A percentile compares a stretch with the other conserved stretches of the same genome.
Evolutionary conservation across 2,329 filamentous ascomycete genomes (phyloP).

Genomic region (Trichoderma cornu-damae): DNA sequence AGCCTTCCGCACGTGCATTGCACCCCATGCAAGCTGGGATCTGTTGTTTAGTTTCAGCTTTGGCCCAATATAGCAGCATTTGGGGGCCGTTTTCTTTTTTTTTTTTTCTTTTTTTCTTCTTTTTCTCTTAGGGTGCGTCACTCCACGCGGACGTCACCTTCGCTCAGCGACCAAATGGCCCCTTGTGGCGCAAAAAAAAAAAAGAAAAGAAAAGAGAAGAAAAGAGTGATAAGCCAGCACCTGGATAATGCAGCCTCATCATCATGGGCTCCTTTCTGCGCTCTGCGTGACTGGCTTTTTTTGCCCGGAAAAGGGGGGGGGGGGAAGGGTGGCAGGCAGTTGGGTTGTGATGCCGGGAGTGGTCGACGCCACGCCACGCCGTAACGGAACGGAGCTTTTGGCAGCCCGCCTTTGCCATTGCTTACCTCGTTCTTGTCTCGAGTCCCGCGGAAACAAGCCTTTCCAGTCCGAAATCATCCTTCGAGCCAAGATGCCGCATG

Average conservation of each 20-base stretch:
- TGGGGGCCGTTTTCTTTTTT: neutral
- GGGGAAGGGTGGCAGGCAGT: neutral
- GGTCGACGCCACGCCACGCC: neutral
- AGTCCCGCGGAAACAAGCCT: neutral
- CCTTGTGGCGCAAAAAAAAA: neutral
- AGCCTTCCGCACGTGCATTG: conserved; percentile 8
- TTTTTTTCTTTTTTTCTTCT: neutral
- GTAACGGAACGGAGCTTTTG: neutral
- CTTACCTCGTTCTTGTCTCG: neutral
- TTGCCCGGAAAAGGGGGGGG: neutral
- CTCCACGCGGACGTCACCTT: neutral
- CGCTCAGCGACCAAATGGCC: neutral
- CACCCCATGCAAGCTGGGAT: conserved; percentile 10
- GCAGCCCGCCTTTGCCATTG: neutral
- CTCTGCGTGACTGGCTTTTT: neutral
- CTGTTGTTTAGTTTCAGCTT: conserved; percentile 16
- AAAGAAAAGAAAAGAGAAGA: too few species aligned
- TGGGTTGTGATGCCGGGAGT: neutral
- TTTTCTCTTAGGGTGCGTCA: neutral
- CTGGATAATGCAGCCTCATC: neutral
- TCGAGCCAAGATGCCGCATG: neutral
- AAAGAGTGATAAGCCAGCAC: neutral
- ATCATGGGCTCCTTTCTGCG: conserved; percentile 1
- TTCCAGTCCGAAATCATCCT: neutral
- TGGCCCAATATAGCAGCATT: conserved; percentile 14